Percentiles rank a stretch among this genome's conserved stretches.
Evolutionary conservation across 1,139 yeast genomes (phyloP).

Genomic region (Saccharomyces uvarum): DNA sequence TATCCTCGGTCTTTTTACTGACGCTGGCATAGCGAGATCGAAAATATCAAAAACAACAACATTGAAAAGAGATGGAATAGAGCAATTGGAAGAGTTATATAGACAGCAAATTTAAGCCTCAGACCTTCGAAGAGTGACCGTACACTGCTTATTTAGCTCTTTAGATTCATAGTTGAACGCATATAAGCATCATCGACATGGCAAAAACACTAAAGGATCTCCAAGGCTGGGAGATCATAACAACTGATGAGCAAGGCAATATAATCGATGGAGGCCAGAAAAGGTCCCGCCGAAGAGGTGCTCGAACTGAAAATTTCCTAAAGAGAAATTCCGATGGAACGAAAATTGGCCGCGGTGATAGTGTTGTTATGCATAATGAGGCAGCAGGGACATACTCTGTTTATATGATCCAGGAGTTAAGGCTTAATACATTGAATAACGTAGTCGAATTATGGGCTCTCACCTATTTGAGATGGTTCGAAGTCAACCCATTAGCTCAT

Average conservation of each 20-base stretch:
- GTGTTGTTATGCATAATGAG: conserved; percentile 19
- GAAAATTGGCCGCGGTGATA: conserved; percentile 24
- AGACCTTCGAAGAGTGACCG: not conserved
- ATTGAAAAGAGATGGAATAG: not conserved
- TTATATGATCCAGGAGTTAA: conserved; percentile 26
- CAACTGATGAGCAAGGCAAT: conserved; percentile 25
- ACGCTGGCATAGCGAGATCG: not conserved
- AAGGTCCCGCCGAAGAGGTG: conserved; percentile 19
- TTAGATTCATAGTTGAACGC: not conserved
- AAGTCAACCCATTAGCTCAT: conserved; percentile 18
- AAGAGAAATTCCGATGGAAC: conserved; percentile 16
- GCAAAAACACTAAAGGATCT: conserved; percentile 21
- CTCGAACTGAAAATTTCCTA: conserved; percentile 12
- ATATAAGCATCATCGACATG: conserved; percentile 11
- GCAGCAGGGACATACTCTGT: conserved; percentile 17
- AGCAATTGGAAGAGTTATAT: not conserved
- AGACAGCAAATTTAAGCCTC: not conserved
- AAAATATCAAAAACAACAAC: not conserved
- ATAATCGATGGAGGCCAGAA: conserved; percentile 17
- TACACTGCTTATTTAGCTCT: not conserved
- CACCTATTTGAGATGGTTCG: conserved; percentile 25
- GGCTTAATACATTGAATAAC: conserved; percentile 25
- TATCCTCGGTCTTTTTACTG: not conserved
- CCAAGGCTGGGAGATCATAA: conserved; percentile 28
- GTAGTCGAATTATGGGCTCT: conserved; percentile 28